Evolutionary conservation across 2,329 filamentous ascomycete species (phyloP).

Genomic region (Phyllosticta citrichinensis): DNA sequence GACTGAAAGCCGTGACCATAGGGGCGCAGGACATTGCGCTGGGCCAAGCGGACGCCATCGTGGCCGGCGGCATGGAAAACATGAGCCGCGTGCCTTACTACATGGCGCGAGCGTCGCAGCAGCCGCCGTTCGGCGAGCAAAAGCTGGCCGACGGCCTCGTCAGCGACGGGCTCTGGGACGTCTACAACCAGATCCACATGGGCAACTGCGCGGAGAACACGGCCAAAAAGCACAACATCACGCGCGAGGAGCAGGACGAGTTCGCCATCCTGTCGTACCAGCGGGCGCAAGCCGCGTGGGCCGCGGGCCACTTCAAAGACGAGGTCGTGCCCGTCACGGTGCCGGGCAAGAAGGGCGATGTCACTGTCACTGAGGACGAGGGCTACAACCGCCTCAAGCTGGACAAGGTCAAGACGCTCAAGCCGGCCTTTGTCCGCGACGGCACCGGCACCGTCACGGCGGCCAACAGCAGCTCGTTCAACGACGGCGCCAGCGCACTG

Average conservation of each 20-base stretch:
- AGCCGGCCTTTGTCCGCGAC: slow-evolving; percentile 82
- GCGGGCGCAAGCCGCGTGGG: slow-evolving; percentile 84
- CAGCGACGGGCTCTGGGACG: slow-evolving; percentile 90
- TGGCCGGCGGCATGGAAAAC: slow-evolving; percentile 96
- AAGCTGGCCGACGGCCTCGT: slow-evolving; percentile 86
- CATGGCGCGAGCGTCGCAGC: slow-evolving; percentile 65
- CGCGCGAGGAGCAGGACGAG: slow-evolving; percentile 77
- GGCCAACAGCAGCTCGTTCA: slow-evolving; percentile 87
- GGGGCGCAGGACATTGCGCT: slow-evolving; percentile 93
- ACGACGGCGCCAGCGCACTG: slow-evolving; percentile 85
- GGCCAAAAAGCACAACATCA: slow-evolving; percentile 74
- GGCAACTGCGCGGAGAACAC: slow-evolving; percentile 93
- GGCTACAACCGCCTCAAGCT: slow-evolving; percentile 78
- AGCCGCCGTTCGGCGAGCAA: slow-evolving; percentile 78
- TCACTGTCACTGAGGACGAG: slow-evolving; percentile 71
- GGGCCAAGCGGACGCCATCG: slow-evolving; percentile 74
- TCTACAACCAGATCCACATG: slow-evolving; percentile 97
- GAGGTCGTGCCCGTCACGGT: slow-evolving; percentile 86
- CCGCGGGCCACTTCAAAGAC: slow-evolving; percentile 69
- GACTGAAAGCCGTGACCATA: slow-evolving; percentile 81
- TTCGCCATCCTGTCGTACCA: slow-evolving; percentile 86
- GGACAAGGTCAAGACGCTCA: slow-evolving; percentile 76
- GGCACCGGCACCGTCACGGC: slow-evolving; percentile 91
- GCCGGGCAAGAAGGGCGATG: slow-evolving; percentile 69
- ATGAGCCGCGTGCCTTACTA: slow-evolving; percentile 95